Conservation (phyloP, 495 filamentous ascomycete species). For the Pyrenula aspistea region DNA sequence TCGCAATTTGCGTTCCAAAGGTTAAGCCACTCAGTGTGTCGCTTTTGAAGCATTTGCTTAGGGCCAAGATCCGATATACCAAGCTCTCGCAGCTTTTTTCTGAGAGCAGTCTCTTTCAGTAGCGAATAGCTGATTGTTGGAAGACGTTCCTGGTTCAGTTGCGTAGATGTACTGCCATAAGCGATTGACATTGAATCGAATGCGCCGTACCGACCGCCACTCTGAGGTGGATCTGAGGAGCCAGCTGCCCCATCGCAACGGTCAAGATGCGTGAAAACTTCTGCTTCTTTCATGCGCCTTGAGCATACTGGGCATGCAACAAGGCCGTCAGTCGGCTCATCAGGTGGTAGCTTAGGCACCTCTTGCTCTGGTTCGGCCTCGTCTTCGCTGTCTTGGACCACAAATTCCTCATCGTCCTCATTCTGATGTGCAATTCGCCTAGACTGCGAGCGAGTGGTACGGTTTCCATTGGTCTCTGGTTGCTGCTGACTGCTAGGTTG, state of each 20-base stretch:
- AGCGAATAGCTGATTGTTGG: slow-evolving; percentile 71
- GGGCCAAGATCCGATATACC: slow-evolving; percentile 66
- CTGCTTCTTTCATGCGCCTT: slow-evolving; percentile 58
- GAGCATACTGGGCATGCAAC: slow-evolving; percentile 74
- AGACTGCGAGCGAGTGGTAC: slow-evolving; percentile 27
- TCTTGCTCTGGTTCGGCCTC: slow-evolving; percentile 8
- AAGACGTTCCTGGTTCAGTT: slow-evolving; percentile 43
- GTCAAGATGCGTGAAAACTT: slow-evolving; percentile 75
- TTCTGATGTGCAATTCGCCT: slow-evolving; percentile 13
- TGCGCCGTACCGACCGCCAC: neutral
- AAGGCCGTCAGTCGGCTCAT: slow-evolving; percentile 51
- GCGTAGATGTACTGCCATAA: neutral
- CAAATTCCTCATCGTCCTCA: slow-evolving; percentile 16
- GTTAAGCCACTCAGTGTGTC: slow-evolving; percentile 90
- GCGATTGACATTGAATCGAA: neutral
- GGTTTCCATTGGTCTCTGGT: slow-evolving; percentile 12
- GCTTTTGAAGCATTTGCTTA: slow-evolving; percentile 53
- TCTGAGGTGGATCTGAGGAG: slow-evolving; percentile 6
- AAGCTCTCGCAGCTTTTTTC: slow-evolving; percentile 68
- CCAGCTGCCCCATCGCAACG: slow-evolving; percentile 22
- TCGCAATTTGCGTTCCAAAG: slow-evolving; percentile 97
- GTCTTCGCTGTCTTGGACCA: slow-evolving; percentile 28
- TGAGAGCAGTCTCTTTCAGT: slow-evolving; percentile 60
- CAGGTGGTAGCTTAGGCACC: neutral
- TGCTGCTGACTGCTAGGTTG: slow-evolving; percentile 8